phyloP scores from a whole-genome alignment of 306 rosid species.

The Ormosia semicastrata region DNA sequence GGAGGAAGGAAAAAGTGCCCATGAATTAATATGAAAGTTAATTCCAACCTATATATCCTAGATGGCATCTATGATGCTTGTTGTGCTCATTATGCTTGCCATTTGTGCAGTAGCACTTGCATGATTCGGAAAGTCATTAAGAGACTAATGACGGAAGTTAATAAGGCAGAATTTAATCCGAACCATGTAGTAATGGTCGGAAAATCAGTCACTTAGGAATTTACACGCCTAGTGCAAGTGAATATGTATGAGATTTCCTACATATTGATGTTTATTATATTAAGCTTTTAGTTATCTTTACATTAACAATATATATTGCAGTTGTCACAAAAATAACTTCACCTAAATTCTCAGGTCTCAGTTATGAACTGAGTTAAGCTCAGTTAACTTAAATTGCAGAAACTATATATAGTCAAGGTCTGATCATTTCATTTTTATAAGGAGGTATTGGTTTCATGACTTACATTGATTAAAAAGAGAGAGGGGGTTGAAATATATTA shows the following conservation, averaged over 20 bases:
- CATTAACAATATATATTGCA: background rate
- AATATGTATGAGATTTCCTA: background rate
- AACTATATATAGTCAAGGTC: background rate
- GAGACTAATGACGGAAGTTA: background rate
- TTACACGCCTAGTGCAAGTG: too few species aligned
- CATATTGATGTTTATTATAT: background rate
- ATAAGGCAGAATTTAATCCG: too few species aligned
- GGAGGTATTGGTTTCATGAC: background rate
- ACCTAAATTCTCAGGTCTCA: background rate
- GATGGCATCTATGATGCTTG: background rate
- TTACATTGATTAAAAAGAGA: background rate
- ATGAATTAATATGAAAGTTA: background rate
- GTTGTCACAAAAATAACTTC: background rate
- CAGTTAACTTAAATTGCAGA: background rate
- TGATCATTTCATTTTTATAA: too few species aligned
- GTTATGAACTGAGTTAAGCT: background rate
- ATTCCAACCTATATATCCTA: background rate
- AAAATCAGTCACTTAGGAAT: too few species aligned
- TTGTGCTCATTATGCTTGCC: background rate
- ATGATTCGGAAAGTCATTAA: background rate
- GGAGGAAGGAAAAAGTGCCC: slow-evolving; percentile 28
- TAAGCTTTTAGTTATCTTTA: background rate
- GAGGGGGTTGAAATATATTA: too few species aligned
- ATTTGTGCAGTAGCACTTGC: background rate
- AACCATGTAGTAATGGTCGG: too few species aligned